Evolutionary conservation across 108 stramenopile genomes (phyloP).

Genomic region (Skeletonema grethae): DNA sequence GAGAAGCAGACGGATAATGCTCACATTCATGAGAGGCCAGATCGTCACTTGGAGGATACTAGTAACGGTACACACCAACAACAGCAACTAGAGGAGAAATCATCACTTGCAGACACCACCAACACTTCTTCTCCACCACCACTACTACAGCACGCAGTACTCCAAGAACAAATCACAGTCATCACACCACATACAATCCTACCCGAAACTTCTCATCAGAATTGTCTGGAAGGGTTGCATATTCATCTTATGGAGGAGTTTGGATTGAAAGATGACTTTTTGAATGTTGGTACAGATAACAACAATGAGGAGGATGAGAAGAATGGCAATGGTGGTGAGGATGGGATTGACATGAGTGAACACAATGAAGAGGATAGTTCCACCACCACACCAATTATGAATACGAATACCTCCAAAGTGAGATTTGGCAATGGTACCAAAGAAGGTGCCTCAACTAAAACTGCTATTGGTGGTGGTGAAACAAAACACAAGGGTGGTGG

Average conservation of each 20-base stretch:
- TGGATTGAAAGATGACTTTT: constrained; percentile 31
- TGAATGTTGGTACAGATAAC: constrained; percentile 4
- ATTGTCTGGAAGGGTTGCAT: constrained; percentile 23
- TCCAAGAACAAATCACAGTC: constrained; percentile 15
- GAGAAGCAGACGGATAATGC: constrained; percentile 29
- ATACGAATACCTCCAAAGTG: constrained; percentile 13
- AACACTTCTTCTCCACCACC: not conserved
- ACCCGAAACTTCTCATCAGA: not conserved
- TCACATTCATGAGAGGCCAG: too few relatives aligned
- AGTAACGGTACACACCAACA: not conserved
- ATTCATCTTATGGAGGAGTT: constrained; percentile 11
- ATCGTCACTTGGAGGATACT: too few relatives aligned
- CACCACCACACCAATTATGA: not conserved
- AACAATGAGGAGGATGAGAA: not conserved
- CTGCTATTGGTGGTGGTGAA: not conserved
- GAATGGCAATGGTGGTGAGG: too few relatives aligned
- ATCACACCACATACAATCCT: constrained; percentile 26
- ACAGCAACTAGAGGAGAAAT: not conserved
- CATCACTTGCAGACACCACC: not conserved
- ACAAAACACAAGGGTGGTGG: too few relatives aligned
- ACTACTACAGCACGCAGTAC: not conserved
- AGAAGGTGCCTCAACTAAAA: constrained; percentile 1
- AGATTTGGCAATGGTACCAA: constrained; percentile 38
- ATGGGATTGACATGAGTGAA: not conserved
- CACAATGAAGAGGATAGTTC: not conserved